These are phyloP conservation scores for Backusella sp. DNA, from an alignment of 192 early-diverging fungal genomes.

Conservation along the genomic window DNA sequence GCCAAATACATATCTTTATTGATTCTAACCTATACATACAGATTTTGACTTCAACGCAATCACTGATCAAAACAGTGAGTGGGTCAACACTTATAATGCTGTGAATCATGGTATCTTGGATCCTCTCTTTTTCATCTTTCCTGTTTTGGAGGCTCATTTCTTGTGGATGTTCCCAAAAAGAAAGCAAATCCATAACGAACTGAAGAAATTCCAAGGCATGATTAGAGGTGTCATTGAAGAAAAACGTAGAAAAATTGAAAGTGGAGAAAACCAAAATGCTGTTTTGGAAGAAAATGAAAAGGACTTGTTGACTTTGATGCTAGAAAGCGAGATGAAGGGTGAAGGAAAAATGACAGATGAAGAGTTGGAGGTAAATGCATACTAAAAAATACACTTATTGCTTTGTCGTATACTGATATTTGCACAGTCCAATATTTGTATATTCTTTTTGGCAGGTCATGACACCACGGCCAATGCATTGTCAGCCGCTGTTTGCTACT, in stretches of 20 bases:
- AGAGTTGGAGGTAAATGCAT: not conserved
- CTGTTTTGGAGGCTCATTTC: not conserved
- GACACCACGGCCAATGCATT: slow-evolving; percentile 59
- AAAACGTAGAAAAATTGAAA: slow-evolving; percentile 16
- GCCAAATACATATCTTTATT: not conserved
- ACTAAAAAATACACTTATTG: not conserved
- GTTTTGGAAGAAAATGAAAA: not conserved
- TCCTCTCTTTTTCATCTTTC: not conserved
- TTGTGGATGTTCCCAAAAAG: not conserved
- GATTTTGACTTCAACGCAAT: not conserved
- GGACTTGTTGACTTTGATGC: slow-evolving; percentile 29
- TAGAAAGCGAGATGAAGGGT: slow-evolving; percentile 11
- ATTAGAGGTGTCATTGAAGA: not conserved
- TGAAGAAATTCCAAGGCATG: not conserved
- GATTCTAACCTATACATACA: not conserved
- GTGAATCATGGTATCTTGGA: not conserved
- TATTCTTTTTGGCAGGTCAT: slow-evolving; percentile 61
- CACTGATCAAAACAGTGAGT: not conserved
- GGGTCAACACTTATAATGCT: not conserved
- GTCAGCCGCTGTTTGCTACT: slow-evolving; percentile 41
- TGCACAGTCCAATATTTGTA: slow-evolving; percentile 15
- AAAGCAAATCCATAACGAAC: not conserved
- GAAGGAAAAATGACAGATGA: not conserved
- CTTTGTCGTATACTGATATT: not conserved
- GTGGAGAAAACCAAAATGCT: not conserved